phyloP scores from a whole-genome alignment of 441 rosid species.

The Arabidopsis hybrid region DNA sequence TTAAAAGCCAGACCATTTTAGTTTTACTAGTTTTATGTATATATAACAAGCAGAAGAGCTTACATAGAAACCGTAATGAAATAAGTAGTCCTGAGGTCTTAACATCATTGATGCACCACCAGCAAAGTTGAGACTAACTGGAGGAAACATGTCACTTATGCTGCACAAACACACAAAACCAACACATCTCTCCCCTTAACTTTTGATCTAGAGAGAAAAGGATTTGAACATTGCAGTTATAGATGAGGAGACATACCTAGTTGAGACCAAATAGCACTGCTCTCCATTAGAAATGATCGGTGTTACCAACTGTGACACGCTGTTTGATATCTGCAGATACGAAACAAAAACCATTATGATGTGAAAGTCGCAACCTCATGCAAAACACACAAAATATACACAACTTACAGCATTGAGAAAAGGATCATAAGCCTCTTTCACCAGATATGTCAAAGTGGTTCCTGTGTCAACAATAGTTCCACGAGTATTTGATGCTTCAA shows the following conservation, averaged over 20 bases:
- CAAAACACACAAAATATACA: constrained; percentile 14
- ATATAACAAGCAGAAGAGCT: constrained; percentile 43
- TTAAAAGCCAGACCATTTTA: constrained; percentile 1
- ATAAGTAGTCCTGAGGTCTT: constrained; percentile 72
- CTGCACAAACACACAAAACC: constrained; percentile 47
- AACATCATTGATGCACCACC: constrained; percentile 71
- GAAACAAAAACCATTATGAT: constrained; percentile 18
- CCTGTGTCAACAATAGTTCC: constrained; percentile 83
- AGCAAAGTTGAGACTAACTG: constrained; percentile 65
- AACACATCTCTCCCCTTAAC: background rate
- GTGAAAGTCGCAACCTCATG: constrained; percentile 6
- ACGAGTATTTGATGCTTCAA: constrained; percentile 58
- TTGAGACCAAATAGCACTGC: constrained; percentile 70
- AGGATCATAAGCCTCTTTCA: constrained; percentile 73
- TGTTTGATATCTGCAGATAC: constrained; percentile 53
- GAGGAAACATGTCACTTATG: constrained; percentile 62
- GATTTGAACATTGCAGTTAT: constrained; percentile 22
- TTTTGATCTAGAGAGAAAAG: constrained; percentile 14
- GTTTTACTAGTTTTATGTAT: background rate
- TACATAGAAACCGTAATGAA: constrained; percentile 69
- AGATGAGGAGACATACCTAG: constrained; percentile 56
- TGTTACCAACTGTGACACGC: constrained; percentile 65
- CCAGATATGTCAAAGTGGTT: constrained; percentile 76
- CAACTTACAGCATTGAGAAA: constrained; percentile 70
- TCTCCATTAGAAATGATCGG: constrained; percentile 66